Evolutionary conservation across 495 filamentous ascomycete species (phyloP).

Genomic region (Talaromyces wortmannii): DNA sequence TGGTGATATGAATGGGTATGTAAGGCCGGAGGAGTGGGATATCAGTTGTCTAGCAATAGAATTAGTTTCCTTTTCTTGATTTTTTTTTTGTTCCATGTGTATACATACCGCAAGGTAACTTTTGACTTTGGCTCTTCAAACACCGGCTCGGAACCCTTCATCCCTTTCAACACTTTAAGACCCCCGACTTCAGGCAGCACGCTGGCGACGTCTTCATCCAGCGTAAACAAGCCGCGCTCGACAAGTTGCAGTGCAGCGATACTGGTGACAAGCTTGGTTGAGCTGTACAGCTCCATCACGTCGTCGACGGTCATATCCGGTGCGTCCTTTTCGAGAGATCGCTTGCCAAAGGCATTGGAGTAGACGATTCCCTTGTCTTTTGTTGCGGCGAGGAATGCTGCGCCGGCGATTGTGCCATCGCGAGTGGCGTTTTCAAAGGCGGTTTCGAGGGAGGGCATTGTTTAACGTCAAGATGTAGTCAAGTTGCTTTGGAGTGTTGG

Average conservation of each 20-base stretch:
- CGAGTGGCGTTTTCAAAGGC: background rate
- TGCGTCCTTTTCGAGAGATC: background rate
- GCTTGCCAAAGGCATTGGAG: constrained; percentile 1
- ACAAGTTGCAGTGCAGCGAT: constrained; percentile 38
- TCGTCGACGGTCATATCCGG: background rate
- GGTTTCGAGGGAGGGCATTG: background rate
- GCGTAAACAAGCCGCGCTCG: constrained; percentile 24
- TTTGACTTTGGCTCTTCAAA: background rate
- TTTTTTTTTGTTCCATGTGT: background rate
- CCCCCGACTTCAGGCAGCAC: constrained; percentile 17
- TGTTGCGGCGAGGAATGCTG: background rate
- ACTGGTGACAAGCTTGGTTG: constrained; percentile 29
- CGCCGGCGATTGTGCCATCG: background rate
- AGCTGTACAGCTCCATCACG: background rate
- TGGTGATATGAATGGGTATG: constrained; percentile 10
- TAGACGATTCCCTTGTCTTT: background rate
- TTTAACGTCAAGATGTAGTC: background rate
- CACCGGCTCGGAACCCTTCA: constrained; percentile 3
- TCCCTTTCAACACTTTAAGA: constrained; percentile 9
- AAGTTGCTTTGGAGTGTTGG: no score
- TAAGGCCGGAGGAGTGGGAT: constrained; percentile 4
- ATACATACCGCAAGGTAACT: background rate
- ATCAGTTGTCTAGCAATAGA: background rate
- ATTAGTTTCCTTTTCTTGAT: background rate
- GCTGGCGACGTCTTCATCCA: constrained; percentile 26